These are phyloP conservation scores for Starmerella stigmatis DNA, from an alignment of 805 yeast genomes.

Conservation along the genomic window DNA sequence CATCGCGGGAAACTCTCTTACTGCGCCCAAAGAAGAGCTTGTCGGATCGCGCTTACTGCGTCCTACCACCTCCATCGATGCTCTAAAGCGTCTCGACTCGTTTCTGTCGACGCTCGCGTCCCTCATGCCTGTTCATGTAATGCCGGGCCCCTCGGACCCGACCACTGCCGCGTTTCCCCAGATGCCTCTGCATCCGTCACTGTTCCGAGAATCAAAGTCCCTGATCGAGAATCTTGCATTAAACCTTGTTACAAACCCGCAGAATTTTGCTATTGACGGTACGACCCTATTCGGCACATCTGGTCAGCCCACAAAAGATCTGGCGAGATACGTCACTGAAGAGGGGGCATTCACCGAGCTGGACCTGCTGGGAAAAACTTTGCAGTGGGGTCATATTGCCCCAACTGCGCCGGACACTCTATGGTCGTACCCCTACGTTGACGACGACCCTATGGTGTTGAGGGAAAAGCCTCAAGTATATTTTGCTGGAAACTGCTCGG, in stretches of 20 bases:
- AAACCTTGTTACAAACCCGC: constrained; percentile 57
- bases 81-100: constrained; percentile 38
- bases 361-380: constrained; percentile 52
- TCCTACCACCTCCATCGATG: constrained; percentile 15
- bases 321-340: constrained; percentile 46
- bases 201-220: constrained; percentile 43
- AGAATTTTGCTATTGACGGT: constrained; percentile 41
- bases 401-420: constrained; percentile 97
- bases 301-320: constrained; percentile 78
- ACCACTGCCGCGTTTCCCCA: constrained; percentile 79
- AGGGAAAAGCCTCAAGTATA: constrained; percentile 75
- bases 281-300: constrained; percentile 57
- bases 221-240: constrained; percentile 35
- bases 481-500: constrained; percentile 73
- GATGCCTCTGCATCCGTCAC: constrained; percentile 72
- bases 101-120: constrained; percentile 47
- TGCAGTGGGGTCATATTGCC: constrained; percentile 74
- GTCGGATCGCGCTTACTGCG: constrained; percentile 22
- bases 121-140: constrained; percentile 56
- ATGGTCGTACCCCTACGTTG: constrained; percentile 74
- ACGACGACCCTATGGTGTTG: constrained; percentile 68
- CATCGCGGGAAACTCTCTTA: constrained; percentile 64
- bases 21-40: constrained; percentile 22
- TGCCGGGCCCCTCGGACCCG: constrained; percentile 85
- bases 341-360: constrained; percentile 29